A percentile compares a stretch with the other conserved stretches of the same genome.
Conservation (phyloP, 1,284 basidiomycete species). For the Microbotryum violaceum region DNA sequence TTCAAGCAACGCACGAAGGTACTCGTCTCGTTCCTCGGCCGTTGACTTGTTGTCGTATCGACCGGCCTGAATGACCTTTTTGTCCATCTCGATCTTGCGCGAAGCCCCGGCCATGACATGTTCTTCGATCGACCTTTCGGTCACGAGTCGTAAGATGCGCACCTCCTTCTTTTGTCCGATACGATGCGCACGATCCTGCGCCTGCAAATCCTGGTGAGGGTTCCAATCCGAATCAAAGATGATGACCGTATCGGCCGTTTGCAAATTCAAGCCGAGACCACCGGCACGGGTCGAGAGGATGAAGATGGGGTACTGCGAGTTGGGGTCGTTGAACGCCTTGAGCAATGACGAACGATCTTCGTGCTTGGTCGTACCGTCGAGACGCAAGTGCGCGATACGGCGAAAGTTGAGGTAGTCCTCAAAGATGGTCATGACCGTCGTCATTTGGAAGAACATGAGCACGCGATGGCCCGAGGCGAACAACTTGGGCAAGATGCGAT, state of each 20-base stretch:
- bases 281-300: slow-evolving; percentile 94
- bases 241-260: slow-evolving; percentile 97
- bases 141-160: slow-evolving; percentile 91
- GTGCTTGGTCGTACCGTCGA: slow-evolving; percentile 97
- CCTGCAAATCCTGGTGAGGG: slow-evolving; percentile 86
- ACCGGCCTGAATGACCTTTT: slow-evolving; percentile 93
- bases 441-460: slow-evolving; percentile 99
- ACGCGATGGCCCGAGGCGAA: slow-evolving; percentile 88
- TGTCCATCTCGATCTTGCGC: slow-evolving; percentile 97
- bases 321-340: slow-evolving; percentile 80
- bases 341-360: slow-evolving; percentile 92
- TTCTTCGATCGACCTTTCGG: slow-evolving; percentile 96
- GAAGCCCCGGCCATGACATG: slow-evolving; percentile 70
- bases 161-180: slow-evolving; percentile 99
- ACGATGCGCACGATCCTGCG: slow-evolving; percentile 65
- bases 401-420: slow-evolving; percentile 93
- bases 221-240: slow-evolving; percentile 73
- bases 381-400: slow-evolving; percentile 81
- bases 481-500: slow-evolving; percentile 88
- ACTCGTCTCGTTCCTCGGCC: slow-evolving; percentile 92
- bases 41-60: slow-evolving; percentile 99
- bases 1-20: slow-evolving; percentile 52
- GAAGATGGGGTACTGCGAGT: slow-evolving; percentile 88
- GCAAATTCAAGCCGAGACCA: slow-evolving; percentile 94
- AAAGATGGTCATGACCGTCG: slow-evolving; percentile 98